phyloP scores from a whole-genome alignment of 805 yeast species.

The Alloascoidea africana region DNA sequence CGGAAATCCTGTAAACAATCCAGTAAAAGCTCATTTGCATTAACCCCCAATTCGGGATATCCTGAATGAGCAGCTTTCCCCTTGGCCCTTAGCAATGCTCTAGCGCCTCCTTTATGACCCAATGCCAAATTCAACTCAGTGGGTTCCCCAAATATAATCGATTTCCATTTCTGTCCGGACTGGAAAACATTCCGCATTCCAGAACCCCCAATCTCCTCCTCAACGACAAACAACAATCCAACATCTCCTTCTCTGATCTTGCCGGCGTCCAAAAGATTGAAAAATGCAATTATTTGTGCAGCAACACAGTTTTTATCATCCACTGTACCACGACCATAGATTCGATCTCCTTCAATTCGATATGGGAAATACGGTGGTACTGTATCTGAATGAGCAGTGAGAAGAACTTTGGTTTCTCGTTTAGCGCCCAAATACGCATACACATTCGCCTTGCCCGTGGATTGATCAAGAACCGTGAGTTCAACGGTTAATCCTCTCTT shows the following conservation, averaged over 20 bases:
- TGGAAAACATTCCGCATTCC: slow-evolving; percentile 40
- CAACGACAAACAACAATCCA: slow-evolving; percentile 47
- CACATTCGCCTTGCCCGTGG: slow-evolving; percentile 27
- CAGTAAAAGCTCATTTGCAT: slow-evolving; percentile 42
- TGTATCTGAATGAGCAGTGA: slow-evolving; percentile 58
- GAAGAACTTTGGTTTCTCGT: slow-evolving; percentile 30
- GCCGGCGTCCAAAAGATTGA: slow-evolving; percentile 26
- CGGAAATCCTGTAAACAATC: slow-evolving; percentile 32
- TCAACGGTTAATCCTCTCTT: slow-evolving; percentile 38
- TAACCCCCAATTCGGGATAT: slow-evolving; percentile 52
- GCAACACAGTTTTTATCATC: slow-evolving; percentile 68
- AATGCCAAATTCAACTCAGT: slow-evolving; percentile 53
- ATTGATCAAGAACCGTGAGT: slow-evolving; percentile 18
- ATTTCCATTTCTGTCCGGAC: slow-evolving; percentile 32
- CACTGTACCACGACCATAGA: slow-evolving; percentile 51
- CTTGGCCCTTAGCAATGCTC: slow-evolving; percentile 24
- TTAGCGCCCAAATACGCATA: slow-evolving; percentile 37
- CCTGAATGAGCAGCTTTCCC: slow-evolving; percentile 56
- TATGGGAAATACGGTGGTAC: slow-evolving; percentile 55
- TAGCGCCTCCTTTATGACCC: slow-evolving; percentile 51
- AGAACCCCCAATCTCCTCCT: slow-evolving; percentile 51
- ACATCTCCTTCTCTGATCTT: slow-evolving; percentile 37
- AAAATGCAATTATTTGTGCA: slow-evolving; percentile 38
- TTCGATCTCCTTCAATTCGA: slow-evolving; percentile 25
- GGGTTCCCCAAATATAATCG: slow-evolving; percentile 63